These are phyloP conservation scores for Myxozyma sirexii DNA, from an alignment of 805 yeast genomes.

Conservation along the genomic window DNA sequence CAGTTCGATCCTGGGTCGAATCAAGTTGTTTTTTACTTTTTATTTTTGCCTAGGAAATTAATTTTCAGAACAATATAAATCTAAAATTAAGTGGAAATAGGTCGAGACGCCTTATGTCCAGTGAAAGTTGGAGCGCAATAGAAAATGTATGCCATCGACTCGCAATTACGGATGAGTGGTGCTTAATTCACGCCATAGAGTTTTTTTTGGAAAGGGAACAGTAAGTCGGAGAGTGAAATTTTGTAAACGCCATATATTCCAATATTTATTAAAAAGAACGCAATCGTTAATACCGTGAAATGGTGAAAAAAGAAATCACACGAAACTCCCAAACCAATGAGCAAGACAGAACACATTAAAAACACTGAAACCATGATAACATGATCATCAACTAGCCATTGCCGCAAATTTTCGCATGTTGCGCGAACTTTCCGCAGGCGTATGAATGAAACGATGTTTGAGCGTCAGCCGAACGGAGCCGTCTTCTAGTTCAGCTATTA, in stretches of 20 bases:
- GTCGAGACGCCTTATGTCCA: no score
- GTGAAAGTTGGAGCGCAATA: no score
- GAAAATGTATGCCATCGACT: no score
- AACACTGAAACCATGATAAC: not conserved
- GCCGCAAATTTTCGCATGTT: slow-evolving; percentile 8
- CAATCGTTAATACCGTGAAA: no score
- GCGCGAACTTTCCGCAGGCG: slow-evolving; percentile 9
- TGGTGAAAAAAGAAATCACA: not conserved
- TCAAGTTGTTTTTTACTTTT: slow-evolving; percentile 56
- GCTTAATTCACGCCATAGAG: no score
- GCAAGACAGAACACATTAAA: not conserved
- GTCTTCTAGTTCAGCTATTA: slow-evolving; percentile 9
- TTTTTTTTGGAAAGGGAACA: no score
- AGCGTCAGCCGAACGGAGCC: slow-evolving; percentile 9
- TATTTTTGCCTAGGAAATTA: not conserved
- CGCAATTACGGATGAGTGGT: no score
- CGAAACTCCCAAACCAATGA: not conserved
- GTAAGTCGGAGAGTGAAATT: no score
- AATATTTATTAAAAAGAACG: no score
- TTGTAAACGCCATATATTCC: no score
- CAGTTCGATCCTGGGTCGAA: slow-evolving; percentile 99
- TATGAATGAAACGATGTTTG: slow-evolving; percentile 8
- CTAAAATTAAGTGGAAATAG: no score
- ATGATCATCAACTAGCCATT: not conserved
- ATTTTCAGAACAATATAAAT: not conserved